Evolutionary conservation across 73 alveolate species (phyloP).

Genomic region (Paramecium biaurelia): DNA sequence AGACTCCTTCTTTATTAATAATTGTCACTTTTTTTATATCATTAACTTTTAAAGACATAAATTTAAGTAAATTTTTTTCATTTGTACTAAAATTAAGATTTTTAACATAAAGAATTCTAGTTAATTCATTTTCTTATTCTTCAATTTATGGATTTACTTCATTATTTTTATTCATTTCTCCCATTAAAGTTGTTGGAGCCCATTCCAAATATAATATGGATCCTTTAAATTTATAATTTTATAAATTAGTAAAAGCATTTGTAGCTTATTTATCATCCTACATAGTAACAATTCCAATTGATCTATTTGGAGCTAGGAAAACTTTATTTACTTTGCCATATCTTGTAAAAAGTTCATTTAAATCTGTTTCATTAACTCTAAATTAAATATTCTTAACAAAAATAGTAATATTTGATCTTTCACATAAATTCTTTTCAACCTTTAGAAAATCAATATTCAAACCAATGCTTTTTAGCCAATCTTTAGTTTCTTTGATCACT

Average conservation of each 20-base stretch:
- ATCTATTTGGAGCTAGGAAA: conserved; percentile 87
- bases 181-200: conserved; percentile 86
- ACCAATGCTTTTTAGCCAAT: conserved; percentile 94
- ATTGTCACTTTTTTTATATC: conserved; percentile 85
- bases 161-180: conserved; percentile 59
- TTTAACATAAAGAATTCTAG: conserved; percentile 88
- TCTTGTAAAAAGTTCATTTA: conserved; percentile 86
- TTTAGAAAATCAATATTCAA: conserved; percentile 82
- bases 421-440: conserved; percentile 82
- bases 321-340: conserved; percentile 85
- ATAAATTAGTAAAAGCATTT: conserved; percentile 87
- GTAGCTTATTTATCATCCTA: conserved; percentile 84
- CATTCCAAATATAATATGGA: conserved; percentile 84
- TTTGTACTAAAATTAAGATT: conserved; percentile 89
- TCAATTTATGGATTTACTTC: conserved; percentile 70
- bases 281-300: conserved; percentile 91
- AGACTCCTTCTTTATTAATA: conserved; percentile 78
- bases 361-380: conserved; percentile 76
- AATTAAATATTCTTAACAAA: conserved; percentile 89
- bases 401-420: conserved; percentile 77
- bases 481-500: conserved; percentile 94
- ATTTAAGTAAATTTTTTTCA: conserved; percentile 80
- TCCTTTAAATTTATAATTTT: conserved; percentile 73
- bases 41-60: conserved; percentile 73
- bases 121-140: conserved; percentile 68